phyloP scores from a whole-genome alignment of 257 asterid species.

The Jacaranda mimosifolia region DNA sequence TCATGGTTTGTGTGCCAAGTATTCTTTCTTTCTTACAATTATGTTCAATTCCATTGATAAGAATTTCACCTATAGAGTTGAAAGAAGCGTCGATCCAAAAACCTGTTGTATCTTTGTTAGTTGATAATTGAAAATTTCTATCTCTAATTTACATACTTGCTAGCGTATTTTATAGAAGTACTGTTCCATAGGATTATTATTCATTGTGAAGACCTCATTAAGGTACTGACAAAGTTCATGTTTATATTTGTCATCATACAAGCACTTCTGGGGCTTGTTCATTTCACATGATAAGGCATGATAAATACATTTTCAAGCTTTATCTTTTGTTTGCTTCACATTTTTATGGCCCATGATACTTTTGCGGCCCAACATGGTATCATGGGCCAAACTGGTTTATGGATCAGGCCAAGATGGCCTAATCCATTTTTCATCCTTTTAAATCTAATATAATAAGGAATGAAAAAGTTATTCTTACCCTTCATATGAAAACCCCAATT shows the following conservation, averaged over 20 bases:
- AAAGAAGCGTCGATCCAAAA: not conserved
- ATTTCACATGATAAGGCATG: too few relatives aligned
- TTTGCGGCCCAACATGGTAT: too few relatives aligned
- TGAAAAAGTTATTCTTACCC: too few relatives aligned
- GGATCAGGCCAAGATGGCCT: too few relatives aligned
- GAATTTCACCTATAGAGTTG: not conserved
- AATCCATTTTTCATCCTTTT: too few relatives aligned
- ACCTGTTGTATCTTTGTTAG: not conserved
- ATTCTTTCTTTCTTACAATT: not conserved
- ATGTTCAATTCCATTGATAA: not conserved
- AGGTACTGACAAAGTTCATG: not conserved
- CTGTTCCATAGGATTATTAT: not conserved
- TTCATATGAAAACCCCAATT: too few relatives aligned
- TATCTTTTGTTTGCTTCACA: too few relatives aligned
- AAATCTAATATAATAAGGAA: too few relatives aligned
- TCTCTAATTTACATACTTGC: not conserved
- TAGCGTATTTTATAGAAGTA: not conserved
- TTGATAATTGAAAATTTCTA: not conserved
- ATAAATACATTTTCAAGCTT: too few relatives aligned
- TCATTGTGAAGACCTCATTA: not conserved
- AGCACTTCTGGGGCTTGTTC: too few relatives aligned
- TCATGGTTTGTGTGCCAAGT: not conserved
- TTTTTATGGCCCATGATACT: too few relatives aligned
- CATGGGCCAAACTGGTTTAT: too few relatives aligned
- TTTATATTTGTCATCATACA: constrained; percentile 2